Percentiles rank a stretch among this genome's conserved stretches.
phyloP scores from a whole-genome alignment of 2,329 filamentous ascomycete genomes.

The Xylogone sp. region DNA sequence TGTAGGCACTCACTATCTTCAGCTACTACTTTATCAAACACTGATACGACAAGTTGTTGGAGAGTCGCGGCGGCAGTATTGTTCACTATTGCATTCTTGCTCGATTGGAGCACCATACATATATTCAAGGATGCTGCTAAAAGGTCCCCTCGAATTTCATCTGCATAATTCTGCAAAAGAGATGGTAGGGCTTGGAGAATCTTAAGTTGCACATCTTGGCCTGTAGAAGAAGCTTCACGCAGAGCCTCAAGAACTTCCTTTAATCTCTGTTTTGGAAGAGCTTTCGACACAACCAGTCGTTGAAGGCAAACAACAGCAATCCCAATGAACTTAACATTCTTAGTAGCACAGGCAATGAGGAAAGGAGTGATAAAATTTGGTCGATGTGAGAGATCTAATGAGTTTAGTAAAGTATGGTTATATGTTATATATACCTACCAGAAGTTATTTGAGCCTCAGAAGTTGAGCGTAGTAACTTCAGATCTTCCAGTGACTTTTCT shows the following conservation, averaged over 20 bases:
- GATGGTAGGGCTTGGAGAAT: conserved; percentile 90
- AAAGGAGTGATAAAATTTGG: conserved; percentile 89
- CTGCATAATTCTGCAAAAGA: conserved; percentile 83
- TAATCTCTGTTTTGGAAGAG: conserved; percentile 73
- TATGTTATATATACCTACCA: conserved; percentile 18
- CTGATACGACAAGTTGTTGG: conserved; percentile 86
- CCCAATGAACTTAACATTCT: conserved; percentile 83
- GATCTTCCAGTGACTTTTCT: conserved; percentile 87
- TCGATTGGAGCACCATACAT: conserved; percentile 85
- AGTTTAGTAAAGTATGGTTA: conserved; percentile 3
- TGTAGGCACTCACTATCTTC: conserved; percentile 67
- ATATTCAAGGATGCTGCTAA: conserved; percentile 82
- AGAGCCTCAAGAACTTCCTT: conserved; percentile 86
- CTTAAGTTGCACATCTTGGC: conserved; percentile 89
- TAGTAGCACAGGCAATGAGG: conserved; percentile 85
- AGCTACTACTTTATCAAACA: conserved; percentile 84
- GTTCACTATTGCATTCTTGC: conserved; percentile 90
- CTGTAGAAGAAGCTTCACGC: conserved; percentile 75
- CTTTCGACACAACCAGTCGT: conserved; percentile 77
- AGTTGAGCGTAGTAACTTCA: conserved; percentile 70
- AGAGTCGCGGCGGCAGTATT: conserved; percentile 96
- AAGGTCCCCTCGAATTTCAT: conserved; percentile 74
- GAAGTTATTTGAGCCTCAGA: conserved; percentile 58
- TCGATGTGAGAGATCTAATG: conserved; percentile 73
- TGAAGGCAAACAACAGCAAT: conserved; percentile 89